phyloP scores from a whole-genome alignment of 2,329 filamentous ascomycete genomes.

The Exserohilum rostratum region DNA sequence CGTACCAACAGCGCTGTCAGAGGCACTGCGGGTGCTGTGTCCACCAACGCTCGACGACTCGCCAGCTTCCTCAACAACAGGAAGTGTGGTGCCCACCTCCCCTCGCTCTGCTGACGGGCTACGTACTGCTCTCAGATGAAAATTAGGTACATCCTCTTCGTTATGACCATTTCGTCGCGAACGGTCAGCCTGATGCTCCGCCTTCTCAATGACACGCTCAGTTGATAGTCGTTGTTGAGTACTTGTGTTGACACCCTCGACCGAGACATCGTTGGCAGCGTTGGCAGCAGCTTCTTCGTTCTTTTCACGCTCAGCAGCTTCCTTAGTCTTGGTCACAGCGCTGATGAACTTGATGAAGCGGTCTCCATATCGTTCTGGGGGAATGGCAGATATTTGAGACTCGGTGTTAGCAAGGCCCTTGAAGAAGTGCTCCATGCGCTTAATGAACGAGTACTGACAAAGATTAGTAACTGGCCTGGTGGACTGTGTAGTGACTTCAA shows the following conservation, averaged over 20 bases:
- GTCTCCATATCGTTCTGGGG: constrained; percentile 88
- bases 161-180: constrained; percentile 55
- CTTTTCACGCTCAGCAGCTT: constrained; percentile 72
- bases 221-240: constrained; percentile 46
- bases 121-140: constrained; percentile 63
- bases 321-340: constrained; percentile 85
- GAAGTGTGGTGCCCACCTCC: constrained; percentile 66
- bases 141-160: constrained; percentile 66
- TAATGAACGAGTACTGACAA: constrained; percentile 85
- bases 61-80: constrained; percentile 88
- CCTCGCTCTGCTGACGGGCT: constrained; percentile 64
- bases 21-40: constrained; percentile 56
- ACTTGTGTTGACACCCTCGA: constrained; percentile 48
- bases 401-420: constrained; percentile 87
- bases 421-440: constrained; percentile 95
- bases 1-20: constrained; percentile 19
- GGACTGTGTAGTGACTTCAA: not conserved
- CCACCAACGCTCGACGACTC: constrained; percentile 73
- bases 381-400: constrained; percentile 88
- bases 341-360: constrained; percentile 93
- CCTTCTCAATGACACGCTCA: constrained; percentile 62
- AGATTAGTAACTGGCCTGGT: constrained; percentile 28
- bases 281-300: constrained; percentile 41
- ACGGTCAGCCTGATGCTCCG: constrained; percentile 68
- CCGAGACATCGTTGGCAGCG: constrained; percentile 45